phyloP scores from a whole-genome alignment of 2,329 filamentous ascomycete species.

The Monosporascus sp. region DNA sequence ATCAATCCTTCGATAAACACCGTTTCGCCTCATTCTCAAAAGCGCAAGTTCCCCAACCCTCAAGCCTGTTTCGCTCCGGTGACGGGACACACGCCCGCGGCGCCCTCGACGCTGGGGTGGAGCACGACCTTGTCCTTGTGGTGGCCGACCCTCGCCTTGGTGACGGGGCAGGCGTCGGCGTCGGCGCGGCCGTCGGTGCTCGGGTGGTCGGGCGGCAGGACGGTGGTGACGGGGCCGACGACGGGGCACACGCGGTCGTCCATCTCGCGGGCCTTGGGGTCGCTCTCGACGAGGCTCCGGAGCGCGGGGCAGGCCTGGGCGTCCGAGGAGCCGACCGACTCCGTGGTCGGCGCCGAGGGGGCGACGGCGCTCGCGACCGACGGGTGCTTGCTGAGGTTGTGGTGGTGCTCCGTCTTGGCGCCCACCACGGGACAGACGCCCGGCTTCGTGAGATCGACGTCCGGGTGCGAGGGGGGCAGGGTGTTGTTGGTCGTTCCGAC shows the following conservation, averaged over 20 bases:
- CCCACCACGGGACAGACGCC: slow-evolving; percentile 38
- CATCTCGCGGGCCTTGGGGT: slow-evolving; percentile 34
- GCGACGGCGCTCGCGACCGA: slow-evolving; percentile 24
- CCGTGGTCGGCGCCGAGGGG: slow-evolving; percentile 16
- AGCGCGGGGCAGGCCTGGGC: slow-evolving; percentile 35
- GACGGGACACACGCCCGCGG: slow-evolving; percentile 34
- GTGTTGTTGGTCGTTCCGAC: slow-evolving; percentile 37
- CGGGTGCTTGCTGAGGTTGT: slow-evolving; percentile 35
- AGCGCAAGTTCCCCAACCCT: not conserved
- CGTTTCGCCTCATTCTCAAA: no score
- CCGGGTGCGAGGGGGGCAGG: slow-evolving; percentile 34
- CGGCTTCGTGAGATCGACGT: slow-evolving; percentile 35
- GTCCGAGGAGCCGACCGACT: slow-evolving; percentile 23
- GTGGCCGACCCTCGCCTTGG: slow-evolving; percentile 36
- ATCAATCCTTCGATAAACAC: no score
- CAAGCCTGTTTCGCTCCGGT: slow-evolving; percentile 24
- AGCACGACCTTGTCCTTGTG: slow-evolving; percentile 35
- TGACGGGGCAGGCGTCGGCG: slow-evolving; percentile 34
- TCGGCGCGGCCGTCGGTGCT: slow-evolving; percentile 24
- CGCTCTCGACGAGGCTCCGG: slow-evolving; percentile 26
- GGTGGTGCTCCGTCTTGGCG: slow-evolving; percentile 37
- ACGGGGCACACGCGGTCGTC: slow-evolving; percentile 39
- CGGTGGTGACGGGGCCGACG: slow-evolving; percentile 36
- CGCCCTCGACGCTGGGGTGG: slow-evolving; percentile 29
- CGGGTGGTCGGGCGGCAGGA: slow-evolving; percentile 37